Percentiles rank a stretch among this genome's conserved stretches.
Evolutionary conservation across 164 flowering plant species (phyloP).

Genomic region (Macadamia tetraphylla): DNA sequence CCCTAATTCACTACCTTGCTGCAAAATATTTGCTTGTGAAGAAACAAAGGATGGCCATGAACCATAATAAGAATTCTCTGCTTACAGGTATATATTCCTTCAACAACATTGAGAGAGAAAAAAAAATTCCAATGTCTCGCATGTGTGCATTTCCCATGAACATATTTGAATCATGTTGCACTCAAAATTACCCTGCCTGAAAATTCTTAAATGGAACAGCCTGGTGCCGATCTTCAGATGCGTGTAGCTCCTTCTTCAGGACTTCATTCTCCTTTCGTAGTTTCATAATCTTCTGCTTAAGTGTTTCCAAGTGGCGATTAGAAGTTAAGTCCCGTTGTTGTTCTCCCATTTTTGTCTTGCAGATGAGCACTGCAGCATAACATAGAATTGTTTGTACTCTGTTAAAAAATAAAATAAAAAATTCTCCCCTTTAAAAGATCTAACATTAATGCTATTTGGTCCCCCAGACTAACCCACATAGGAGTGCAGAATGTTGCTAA

Average conservation of each 20-base stretch:
- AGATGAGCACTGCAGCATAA: constrained; percentile 40
- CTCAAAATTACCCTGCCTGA: not conserved
- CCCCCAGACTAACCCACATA: not conserved
- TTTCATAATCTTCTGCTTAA: constrained; percentile 64
- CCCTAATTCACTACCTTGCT: too few species aligned
- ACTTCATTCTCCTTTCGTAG: constrained; percentile 65
- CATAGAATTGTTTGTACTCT: not conserved
- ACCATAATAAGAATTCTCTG: too few species aligned
- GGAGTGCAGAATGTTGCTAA: not conserved
- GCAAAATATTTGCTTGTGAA: too few species aligned
- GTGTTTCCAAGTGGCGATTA: constrained; percentile 43
- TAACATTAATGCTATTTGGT: too few species aligned
- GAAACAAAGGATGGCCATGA: too few species aligned
- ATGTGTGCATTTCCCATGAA: too few species aligned
- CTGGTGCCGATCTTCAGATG: constrained; percentile 20
- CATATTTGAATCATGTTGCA: not conserved
- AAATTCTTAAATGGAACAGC: not conserved
- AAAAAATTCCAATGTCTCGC: too few species aligned
- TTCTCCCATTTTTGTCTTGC: constrained; percentile 47
- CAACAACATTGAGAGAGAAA: too few species aligned
- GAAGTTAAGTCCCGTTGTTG: constrained; percentile 36
- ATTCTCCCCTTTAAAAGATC: not conserved
- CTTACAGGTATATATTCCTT: too few species aligned
- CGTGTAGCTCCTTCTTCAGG: constrained; percentile 36
- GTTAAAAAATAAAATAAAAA: not conserved